Evolutionary conservation across 768 basidiomycete species (phyloP), one percentile per base, ranked within the genome.

Genomic region (Crucibulum laeve): DNA sequence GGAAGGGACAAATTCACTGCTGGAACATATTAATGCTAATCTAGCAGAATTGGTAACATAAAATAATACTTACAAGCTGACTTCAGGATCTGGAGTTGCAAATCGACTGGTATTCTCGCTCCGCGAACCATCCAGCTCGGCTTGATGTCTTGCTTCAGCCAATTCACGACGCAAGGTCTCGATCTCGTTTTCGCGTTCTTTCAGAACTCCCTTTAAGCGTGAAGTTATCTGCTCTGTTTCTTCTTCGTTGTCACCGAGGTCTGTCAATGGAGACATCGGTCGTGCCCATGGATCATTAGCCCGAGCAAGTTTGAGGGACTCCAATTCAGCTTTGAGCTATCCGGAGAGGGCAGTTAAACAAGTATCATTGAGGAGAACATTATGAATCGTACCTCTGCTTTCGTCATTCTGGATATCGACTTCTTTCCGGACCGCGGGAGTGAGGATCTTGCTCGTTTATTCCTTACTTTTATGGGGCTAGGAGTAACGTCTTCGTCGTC

Each of bases 311-410:
- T 14, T 36, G 8, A 36, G 19, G 11, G 35, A 10, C 18, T 36
- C 13, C 18, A 36, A 13, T 17, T 36, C 35, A 13, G 13, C 18
- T 36, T 13, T 36, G 13, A 36, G 35, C 35, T 36, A 36, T 19
- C n/a, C 28, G 10, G 28, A 10, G 8, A 57, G 46, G 8, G 53
- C 39, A n/a, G 52, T 38, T 10, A 55, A 42, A 25, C 13, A 14
- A 17, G 36, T 4, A 5, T n/a, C 25, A 38, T 22, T 10, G 37
- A 17, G 25, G 5, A 14, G 25, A 5, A 6, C 25, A 25, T 35
- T 6, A 34, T 14, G 39, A 22, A 25, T 42, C 59, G 24, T 43
- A 73, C 73, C 68, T 75, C 63, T 13, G 65, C 57, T 49, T 74
- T 72, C 15, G 63, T 71, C 62, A 68, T 61, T 40, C 58, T 63